These are phyloP conservation scores for Saturnispora kantuleensis DNA, from an alignment of 805 yeast genomes.

Conservation along the genomic window DNA sequence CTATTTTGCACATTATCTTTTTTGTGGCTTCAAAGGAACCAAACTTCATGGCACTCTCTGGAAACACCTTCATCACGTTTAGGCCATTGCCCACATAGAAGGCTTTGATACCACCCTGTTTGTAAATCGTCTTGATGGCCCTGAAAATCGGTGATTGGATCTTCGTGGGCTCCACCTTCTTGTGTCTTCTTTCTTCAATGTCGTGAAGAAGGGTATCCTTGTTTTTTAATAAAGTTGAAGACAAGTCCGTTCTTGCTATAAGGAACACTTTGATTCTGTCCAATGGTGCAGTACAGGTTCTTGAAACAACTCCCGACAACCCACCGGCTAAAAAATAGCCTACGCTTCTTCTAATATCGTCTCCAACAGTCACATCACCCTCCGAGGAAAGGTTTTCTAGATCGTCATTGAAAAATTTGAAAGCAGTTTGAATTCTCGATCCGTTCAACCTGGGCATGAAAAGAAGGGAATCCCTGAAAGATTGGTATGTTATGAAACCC, in stretches of 20 bases:
- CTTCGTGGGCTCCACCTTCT: constrained; percentile 31
- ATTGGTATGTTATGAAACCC: constrained; percentile 71
- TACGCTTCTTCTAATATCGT: constrained; percentile 70
- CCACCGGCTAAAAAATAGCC: constrained; percentile 96
- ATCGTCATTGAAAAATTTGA: constrained; percentile 68
- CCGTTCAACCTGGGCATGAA: constrained; percentile 77
- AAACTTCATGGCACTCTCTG: constrained; percentile 95
- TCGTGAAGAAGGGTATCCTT: constrained; percentile 30
- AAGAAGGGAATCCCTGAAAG: constrained; percentile 74
- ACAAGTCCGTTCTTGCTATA: constrained; percentile 79
- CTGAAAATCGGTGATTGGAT: constrained; percentile 68
- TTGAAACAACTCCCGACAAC: constrained; percentile 85
- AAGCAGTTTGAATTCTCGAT: constrained; percentile 73
- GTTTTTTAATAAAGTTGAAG: constrained; percentile 58
- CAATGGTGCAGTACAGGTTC: constrained; percentile 96
- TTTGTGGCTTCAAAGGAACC: constrained; percentile 91
- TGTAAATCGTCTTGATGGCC: constrained; percentile 73
- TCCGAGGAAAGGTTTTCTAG: constrained; percentile 72
- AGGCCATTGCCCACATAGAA: constrained; percentile 95
- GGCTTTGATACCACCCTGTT: constrained; percentile 77
- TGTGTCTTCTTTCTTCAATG: constrained; percentile 32
- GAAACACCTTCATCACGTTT: constrained; percentile 88
- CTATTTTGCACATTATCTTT: constrained; percentile 57
- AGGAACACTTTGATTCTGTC: constrained; percentile 90
- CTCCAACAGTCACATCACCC: constrained; percentile 81